Base-by-base conservation (phyloP, 306 rosid species). In the Prunus mume region DNA sequence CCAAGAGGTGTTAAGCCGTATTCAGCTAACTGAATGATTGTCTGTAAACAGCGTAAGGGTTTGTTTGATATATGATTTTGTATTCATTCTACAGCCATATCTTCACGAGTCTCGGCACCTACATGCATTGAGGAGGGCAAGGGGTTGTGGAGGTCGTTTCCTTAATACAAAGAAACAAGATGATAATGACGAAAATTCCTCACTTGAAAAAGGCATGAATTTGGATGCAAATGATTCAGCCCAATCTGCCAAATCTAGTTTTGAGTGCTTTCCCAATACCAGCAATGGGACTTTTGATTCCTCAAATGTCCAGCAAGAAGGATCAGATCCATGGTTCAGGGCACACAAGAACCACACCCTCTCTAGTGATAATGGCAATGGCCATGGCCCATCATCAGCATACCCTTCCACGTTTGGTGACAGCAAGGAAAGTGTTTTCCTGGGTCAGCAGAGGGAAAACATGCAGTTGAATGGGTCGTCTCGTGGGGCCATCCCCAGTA, bases 71-170 rank as follows among this genome's bases (percentile, higher is more conserved):
- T 52, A 12, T 12, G 65, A 72, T 75, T 68, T 69, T 74, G 45
- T 69, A 71, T 51, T 63, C 73, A 54, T 27, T 75, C 10, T 63
- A 62, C 90, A 93, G 98, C 98, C 98, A 61, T 93, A 93, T 82
- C 98, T 93, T 56, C 98, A 93, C 1, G 96, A 93, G 75, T 93
- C 96, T 22, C 88, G 98, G 24, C 98, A 93, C 84, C 87, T 49
- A 30, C 98, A 93, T 72, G 98, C 98, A 57, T 79, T 93, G 88
- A 91, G 91, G 80, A 90, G 98, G 80, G 96, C 93, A 69, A 90
- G 98, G 70, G 98, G 98, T 4, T 87, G 85, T 18, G 96, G 98
- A 14, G 98, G 96, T 11, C 96, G 98, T 77, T 93, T 93, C 83
- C 89, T 91, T 18, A 93, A 93, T 73, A 88, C 88, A 4, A 93